Evolutionary conservation across 2,329 filamentous ascomycete genomes (phyloP).

Genomic region (Xenoacremonium recifei): DNA sequence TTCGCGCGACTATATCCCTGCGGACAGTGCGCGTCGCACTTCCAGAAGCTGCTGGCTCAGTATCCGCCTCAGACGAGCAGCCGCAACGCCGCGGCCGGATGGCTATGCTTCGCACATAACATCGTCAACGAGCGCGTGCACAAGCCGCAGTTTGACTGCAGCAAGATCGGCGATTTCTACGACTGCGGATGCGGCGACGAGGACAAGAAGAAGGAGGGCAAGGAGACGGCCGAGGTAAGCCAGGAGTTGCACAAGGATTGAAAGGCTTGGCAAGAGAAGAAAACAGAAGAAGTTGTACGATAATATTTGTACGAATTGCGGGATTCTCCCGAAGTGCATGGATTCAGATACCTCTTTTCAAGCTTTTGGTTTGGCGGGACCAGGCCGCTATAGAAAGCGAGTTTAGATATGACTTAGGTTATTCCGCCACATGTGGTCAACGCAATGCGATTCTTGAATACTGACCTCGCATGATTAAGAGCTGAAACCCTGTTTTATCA

Average conservation of each 20-base stretch:
- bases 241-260: constrained; percentile 20
- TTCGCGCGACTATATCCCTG: constrained; percentile 70
- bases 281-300: constrained; percentile 10
- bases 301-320: too few relatives aligned
- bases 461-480: too few relatives aligned
- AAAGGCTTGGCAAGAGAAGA: constrained; percentile 4
- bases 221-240: constrained; percentile 18
- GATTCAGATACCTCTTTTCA: too few relatives aligned
- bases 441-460: too few relatives aligned
- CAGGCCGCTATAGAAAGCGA: constrained; percentile 14
- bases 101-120: constrained; percentile 69
- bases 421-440: too few relatives aligned
- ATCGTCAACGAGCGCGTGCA: constrained; percentile 62
- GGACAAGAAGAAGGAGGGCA: constrained; percentile 39
- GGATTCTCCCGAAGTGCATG: too few relatives aligned
- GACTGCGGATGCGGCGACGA: constrained; percentile 72
- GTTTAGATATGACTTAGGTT: too few relatives aligned
- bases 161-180: constrained; percentile 67
- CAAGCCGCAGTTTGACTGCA: constrained; percentile 64
- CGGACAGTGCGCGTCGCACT: constrained; percentile 68
- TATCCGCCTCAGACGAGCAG: constrained; percentile 65
- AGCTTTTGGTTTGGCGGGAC: constrained; percentile 21
- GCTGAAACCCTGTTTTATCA: too few relatives aligned
- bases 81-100: constrained; percentile 62
- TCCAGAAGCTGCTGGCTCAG: constrained; percentile 58